These are phyloP conservation scores for Colletotrichum lindemuthianum DNA, from an alignment of 2,329 filamentous ascomycete genomes.

Conservation along the genomic window DNA sequence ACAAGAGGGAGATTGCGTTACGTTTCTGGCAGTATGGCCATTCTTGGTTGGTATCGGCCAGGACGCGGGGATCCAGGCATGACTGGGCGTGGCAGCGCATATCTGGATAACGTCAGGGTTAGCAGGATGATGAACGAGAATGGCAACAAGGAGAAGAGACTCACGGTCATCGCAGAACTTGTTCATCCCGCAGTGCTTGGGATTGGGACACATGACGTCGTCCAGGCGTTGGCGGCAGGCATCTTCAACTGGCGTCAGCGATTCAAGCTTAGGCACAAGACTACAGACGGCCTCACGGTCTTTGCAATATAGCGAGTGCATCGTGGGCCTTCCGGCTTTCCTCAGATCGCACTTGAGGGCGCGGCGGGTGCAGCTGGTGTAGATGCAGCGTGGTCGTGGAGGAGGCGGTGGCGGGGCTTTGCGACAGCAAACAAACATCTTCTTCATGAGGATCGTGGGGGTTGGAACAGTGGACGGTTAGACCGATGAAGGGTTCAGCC, in stretches of 20 bases:
- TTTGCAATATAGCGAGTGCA: conserved; percentile 36
- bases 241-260: conserved; percentile 19
- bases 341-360: conserved; percentile 33
- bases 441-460: too few relatives aligned
- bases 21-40: conserved; percentile 37
- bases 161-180: conserved; percentile 37
- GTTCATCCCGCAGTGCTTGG: conserved; percentile 21
- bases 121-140: background rate
- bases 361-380: conserved; percentile 19
- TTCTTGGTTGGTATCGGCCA: conserved; percentile 24
- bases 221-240: conserved; percentile 36
- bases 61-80: conserved; percentile 25
- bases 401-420: background rate
- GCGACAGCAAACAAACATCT: too few relatives aligned
- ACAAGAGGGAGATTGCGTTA: conserved; percentile 2
- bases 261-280: background rate
- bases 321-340: background rate
- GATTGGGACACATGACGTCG: conserved; percentile 35
- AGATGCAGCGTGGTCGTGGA: conserved; percentile 25
- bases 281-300: conserved; percentile 18
- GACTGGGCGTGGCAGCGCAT: conserved; percentile 27
- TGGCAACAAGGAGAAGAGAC: background rate
- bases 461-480: too few relatives aligned
- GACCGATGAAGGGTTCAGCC: too few relatives aligned
- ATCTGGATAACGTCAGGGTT: background rate